Conservation (phyloP, 805 yeast genomes). For the Pichia cephalocereana region DNA sequence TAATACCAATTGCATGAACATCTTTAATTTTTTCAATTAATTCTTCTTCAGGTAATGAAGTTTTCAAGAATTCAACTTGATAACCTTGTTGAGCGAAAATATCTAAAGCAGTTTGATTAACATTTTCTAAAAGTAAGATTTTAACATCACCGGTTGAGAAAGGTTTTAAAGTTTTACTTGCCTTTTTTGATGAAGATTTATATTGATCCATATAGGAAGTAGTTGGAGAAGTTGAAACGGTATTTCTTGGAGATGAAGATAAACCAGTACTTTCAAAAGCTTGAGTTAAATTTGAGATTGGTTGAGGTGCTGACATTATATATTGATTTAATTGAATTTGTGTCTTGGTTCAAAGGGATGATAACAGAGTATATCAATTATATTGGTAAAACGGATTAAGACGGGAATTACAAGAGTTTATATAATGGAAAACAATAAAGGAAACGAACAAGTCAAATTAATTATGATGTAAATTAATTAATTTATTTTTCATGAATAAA, state of each 20-base stretch:
- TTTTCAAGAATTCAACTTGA: constrained; percentile 90
- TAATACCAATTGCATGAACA: constrained; percentile 95
- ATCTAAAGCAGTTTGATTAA: constrained; percentile 83
- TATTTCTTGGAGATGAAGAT: constrained; percentile 52
- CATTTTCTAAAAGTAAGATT: constrained; percentile 84
- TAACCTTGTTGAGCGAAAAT: constrained; percentile 86
- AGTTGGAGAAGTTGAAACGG: constrained; percentile 80
- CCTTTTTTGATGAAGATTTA: constrained; percentile 35
- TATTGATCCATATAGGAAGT: constrained; percentile 52
- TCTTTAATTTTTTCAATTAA: constrained; percentile 87
- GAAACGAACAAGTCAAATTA: too few species aligned
- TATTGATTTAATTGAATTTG: too few species aligned
- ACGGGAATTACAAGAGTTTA: too few species aligned
- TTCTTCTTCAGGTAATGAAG: constrained; percentile 86
- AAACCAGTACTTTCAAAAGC: constrained; percentile 41
- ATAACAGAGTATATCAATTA: too few species aligned
- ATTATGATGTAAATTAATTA: too few species aligned
- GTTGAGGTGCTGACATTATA: constrained; percentile 59
- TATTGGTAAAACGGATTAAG: too few species aligned
- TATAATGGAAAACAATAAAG: too few species aligned
- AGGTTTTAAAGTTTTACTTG: constrained; percentile 76
- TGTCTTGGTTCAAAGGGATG: too few species aligned
- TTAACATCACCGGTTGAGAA: constrained; percentile 93
- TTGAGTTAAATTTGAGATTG: constrained; percentile 45
- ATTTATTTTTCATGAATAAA: too few species aligned